These are phyloP conservation scores for Podaxis sp. DNA, from an alignment of 768 basidiomycete species.

Conservation along the genomic window DNA sequence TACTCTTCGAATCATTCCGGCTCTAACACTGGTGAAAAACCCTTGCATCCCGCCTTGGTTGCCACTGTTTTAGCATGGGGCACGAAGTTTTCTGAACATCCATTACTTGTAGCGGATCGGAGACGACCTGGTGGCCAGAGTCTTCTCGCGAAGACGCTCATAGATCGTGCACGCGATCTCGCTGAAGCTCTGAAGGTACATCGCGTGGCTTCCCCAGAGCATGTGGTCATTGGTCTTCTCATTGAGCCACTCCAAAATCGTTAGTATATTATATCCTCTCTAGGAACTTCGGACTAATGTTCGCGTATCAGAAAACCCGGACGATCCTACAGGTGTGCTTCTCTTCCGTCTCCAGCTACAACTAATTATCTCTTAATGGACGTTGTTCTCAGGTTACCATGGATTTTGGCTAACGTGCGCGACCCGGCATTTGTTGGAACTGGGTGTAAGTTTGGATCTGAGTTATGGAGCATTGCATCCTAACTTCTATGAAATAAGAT, in stretches of 20 bases:
- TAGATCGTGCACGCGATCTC: slow-evolving; percentile 80
- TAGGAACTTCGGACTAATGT: slow-evolving; percentile 12
- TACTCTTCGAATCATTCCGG: slow-evolving; percentile 27
- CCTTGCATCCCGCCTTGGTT: slow-evolving; percentile 70
- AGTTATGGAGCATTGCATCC: background rate
- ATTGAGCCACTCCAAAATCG: slow-evolving; percentile 86
- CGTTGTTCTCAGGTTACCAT: slow-evolving; percentile 58
- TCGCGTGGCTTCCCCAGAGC: slow-evolving; percentile 73
- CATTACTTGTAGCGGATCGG: slow-evolving; percentile 77
- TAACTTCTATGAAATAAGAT: slow-evolving; percentile 44
- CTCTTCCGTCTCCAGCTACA: slow-evolving; percentile 11
- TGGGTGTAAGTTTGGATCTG: slow-evolving; percentile 52
- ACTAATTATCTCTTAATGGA: slow-evolving; percentile 18
- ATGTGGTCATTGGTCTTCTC: slow-evolving; percentile 77
- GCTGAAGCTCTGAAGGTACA: slow-evolving; percentile 87
- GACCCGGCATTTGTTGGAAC: slow-evolving; percentile 74
- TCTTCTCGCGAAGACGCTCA: slow-evolving; percentile 70
- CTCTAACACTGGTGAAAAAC: slow-evolving; percentile 32
- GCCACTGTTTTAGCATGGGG: slow-evolving; percentile 92
- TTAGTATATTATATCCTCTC: slow-evolving; percentile 42
- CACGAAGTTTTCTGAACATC: slow-evolving; percentile 91
- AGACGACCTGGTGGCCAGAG: slow-evolving; percentile 70
- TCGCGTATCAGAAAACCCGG: slow-evolving; percentile 58
- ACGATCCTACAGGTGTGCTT: slow-evolving; percentile 63
- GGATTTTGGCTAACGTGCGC: slow-evolving; percentile 82